Conservation (phyloP, 2,329 filamentous ascomycete species). For the Ophiostoma tasmaniense region DNA sequence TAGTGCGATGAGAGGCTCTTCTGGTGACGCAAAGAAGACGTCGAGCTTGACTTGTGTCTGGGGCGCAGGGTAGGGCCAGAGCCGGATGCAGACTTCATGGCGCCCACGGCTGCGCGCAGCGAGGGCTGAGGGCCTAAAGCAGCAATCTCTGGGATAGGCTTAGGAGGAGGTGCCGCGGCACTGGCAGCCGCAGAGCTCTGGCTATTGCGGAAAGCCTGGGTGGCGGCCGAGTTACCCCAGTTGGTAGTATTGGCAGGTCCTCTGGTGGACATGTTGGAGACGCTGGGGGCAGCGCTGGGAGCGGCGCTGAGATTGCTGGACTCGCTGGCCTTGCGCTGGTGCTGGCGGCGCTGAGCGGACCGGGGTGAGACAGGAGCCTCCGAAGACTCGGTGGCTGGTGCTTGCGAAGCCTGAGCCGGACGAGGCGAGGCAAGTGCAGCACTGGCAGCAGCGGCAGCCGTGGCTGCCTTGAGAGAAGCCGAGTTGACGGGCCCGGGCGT, state of each 20-base stretch:
- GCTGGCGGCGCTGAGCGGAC: constrained; percentile 29
- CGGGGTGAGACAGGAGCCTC: background rate
- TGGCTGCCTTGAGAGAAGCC: constrained; percentile 18
- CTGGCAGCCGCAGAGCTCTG: constrained; percentile 14
- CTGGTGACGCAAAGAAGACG: constrained; percentile 21
- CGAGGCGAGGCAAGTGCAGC: constrained; percentile 9
- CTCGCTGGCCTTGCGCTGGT: constrained; percentile 31
- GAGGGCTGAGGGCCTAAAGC: constrained; percentile 53
- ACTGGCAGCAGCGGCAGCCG: constrained; percentile 17
- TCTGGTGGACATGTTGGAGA: constrained; percentile 50
- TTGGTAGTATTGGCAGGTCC: constrained; percentile 20
- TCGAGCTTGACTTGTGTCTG: background rate
- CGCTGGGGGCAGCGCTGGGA: constrained; percentile 21
- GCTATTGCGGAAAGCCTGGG: constrained; percentile 35
- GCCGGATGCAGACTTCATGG: constrained; percentile 45
- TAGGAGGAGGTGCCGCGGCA: constrained; percentile 13
- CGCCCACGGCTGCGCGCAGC: constrained; percentile 65
- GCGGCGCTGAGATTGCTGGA: background rate
- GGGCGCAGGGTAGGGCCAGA: background rate
- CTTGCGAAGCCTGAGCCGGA: background rate
- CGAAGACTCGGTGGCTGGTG: background rate
- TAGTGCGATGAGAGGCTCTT: constrained; percentile 26
- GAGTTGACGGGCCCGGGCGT: constrained; percentile 11
- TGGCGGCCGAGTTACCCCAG: constrained; percentile 62
- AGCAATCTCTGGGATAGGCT: constrained; percentile 14